A percentile compares a stretch with the other conserved stretches of the same genome.
phyloP scores from a whole-genome alignment of 441 rosid genomes.

The Syzygium malaccense region DNA sequence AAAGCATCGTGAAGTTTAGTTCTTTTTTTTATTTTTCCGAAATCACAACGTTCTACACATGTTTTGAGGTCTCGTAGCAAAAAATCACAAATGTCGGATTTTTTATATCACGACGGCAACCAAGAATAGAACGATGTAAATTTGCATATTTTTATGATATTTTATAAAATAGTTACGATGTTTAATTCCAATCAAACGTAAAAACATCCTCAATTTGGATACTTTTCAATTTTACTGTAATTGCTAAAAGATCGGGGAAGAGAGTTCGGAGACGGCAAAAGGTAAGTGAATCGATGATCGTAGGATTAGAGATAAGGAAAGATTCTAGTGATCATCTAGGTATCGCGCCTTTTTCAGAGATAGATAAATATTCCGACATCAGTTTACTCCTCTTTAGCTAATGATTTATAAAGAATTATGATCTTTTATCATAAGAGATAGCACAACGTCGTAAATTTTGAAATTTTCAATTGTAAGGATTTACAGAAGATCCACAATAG shows the following conservation, averaged over 20 bases:
- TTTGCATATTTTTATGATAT: too few species aligned
- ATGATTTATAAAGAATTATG: neutral
- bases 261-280: neutral
- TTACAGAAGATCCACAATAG: neutral
- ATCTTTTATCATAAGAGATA: neutral
- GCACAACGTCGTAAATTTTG: neutral
- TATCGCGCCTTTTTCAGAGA: neutral
- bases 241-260: accelerated
- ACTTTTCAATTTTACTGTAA: neutral
- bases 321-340: neutral
- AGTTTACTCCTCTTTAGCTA: neutral
- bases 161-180: too few species aligned
- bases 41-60: neutral
- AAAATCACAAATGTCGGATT: neutral
- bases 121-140: neutral
- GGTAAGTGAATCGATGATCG: neutral
- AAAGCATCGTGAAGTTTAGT: neutral
- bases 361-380: neutral
- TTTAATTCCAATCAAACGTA: neutral
- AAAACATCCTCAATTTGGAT: neutral
- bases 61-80: accelerated
- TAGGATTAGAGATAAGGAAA: neutral
- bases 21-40: neutral
- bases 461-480: neutral
- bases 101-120: neutral